phyloP scores from a whole-genome alignment of 148 eudicot genomes.

The Cornus florida region DNA sequence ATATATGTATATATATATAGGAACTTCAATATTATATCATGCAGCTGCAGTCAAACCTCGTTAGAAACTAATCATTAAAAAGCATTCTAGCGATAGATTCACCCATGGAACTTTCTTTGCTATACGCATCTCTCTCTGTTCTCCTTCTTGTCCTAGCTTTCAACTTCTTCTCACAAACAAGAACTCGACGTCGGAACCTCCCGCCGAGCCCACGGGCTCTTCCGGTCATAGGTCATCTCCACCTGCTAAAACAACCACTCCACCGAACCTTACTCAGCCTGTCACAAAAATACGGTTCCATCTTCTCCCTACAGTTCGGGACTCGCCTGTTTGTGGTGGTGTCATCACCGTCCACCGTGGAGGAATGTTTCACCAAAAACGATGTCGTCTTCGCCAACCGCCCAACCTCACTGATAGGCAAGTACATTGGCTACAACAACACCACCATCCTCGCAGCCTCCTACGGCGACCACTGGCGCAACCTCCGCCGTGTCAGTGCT shows the following conservation, averaged over 20 bases:
- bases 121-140: background rate
- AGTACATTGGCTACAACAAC: conserved; percentile 34
- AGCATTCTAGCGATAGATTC: too few species aligned
- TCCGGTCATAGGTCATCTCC: conserved; percentile 13
- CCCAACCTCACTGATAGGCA: conserved; percentile 25
- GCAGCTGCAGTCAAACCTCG: too few species aligned
- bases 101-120: background rate
- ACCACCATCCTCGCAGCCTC: conserved; percentile 28
- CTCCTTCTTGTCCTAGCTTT: background rate
- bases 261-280: too few species aligned
- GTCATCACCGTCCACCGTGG: conserved; percentile 19
- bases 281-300: background rate
- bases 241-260: too few species aligned
- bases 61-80: too few species aligned
- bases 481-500: conserved; percentile 37
- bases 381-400: conserved; percentile 47
- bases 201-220: conserved; percentile 27
- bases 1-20: too few species aligned
- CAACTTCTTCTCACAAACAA: background rate
- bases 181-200: background rate
- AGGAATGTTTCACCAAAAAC: too few species aligned
- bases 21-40: too few species aligned
- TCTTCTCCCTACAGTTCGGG: conserved; percentile 38
- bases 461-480: conserved; percentile 48
- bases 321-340: conserved; percentile 32